These are phyloP conservation scores for Monosporascus sp. DNA, from an alignment of 2,329 filamentous ascomycete genomes.

Conservation along the genomic window DNA sequence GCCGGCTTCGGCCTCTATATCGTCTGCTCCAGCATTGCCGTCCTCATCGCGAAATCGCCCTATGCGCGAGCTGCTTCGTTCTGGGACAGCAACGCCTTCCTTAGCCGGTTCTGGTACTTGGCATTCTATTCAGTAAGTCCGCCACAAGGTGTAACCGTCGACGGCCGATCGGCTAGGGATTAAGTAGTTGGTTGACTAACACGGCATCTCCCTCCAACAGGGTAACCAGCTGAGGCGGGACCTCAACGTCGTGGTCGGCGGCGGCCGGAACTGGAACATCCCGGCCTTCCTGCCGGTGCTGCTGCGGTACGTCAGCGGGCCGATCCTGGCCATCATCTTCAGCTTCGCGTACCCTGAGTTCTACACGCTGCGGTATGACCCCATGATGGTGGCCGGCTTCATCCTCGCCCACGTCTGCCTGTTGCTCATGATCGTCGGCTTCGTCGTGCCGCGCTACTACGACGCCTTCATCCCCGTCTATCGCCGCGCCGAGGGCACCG, in stretches of 20 bases:
- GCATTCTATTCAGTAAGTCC: constrained; percentile 51
- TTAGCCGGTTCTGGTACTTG: constrained; percentile 46
- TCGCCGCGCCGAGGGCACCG: constrained; percentile 39
- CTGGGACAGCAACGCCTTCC: constrained; percentile 33
- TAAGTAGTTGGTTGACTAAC: neutral
- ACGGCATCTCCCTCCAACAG: constrained; percentile 25
- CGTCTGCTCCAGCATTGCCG: constrained; percentile 32
- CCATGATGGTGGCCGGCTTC: constrained; percentile 47
- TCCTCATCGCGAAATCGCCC: constrained; percentile 38
- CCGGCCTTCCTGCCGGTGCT: constrained; percentile 46
- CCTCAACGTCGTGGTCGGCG: constrained; percentile 49
- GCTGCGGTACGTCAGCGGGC: constrained; percentile 44
- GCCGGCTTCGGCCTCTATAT: constrained; percentile 50
- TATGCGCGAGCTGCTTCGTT: constrained; percentile 34
- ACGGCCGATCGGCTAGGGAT: no score
- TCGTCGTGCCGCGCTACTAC: constrained; percentile 50
- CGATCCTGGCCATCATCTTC: constrained; percentile 46
- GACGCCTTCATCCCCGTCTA: constrained; percentile 45
- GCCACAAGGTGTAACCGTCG: no score
- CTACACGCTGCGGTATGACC: constrained; percentile 42
- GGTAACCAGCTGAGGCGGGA: constrained; percentile 52
- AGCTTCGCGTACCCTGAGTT: constrained; percentile 49
- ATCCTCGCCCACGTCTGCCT: constrained; percentile 42
- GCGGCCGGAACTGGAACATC: constrained; percentile 52
- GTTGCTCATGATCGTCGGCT: constrained; percentile 40